These are phyloP conservation scores for Leccinum broughii DNA, from an alignment of 768 basidiomycete species.

Conservation along the genomic window DNA sequence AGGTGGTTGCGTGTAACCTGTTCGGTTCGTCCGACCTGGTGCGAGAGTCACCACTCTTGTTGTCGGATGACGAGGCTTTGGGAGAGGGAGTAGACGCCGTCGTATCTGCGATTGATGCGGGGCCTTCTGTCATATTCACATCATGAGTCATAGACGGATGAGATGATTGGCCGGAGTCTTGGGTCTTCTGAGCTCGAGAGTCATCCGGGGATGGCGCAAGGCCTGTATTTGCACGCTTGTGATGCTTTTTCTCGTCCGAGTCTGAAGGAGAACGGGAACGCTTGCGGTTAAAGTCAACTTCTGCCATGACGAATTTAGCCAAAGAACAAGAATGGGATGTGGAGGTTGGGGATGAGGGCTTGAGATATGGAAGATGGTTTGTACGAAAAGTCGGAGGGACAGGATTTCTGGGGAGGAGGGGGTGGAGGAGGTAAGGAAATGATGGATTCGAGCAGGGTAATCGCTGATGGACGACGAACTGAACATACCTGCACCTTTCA, in stretches of 20 bases:
- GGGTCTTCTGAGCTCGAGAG: slow-evolving; percentile 48
- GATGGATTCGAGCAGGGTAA: slow-evolving; percentile 59
- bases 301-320: slow-evolving; percentile 77
- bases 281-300: slow-evolving; percentile 82
- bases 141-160: slow-evolving; percentile 47
- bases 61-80: slow-evolving; percentile 45
- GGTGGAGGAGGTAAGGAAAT: slow-evolving; percentile 53
- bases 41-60: slow-evolving; percentile 41
- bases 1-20: slow-evolving; percentile 47
- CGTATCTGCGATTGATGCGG: slow-evolving; percentile 40
- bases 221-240: slow-evolving; percentile 86
- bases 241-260: slow-evolving; percentile 73
- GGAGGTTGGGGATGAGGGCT: slow-evolving; percentile 44
- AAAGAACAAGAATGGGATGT: slow-evolving; percentile 39
- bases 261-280: slow-evolving; percentile 86
- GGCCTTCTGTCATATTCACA: slow-evolving; percentile 62
- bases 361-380: slow-evolving; percentile 38
- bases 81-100: slow-evolving; percentile 60
- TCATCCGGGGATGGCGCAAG: slow-evolving; percentile 63
- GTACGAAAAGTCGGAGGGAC: slow-evolving; percentile 39
- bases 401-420: slow-evolving; percentile 52
- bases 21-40: slow-evolving; percentile 37
- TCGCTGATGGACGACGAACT: slow-evolving; percentile 31
- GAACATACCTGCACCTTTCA: slow-evolving; percentile 35
- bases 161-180: slow-evolving; percentile 42